Percentiles rank a stretch among this genome's conserved stretches.
phyloP scores from a whole-genome alignment of 2,329 filamentous ascomycete species.

The Claviceps sp. region DNA sequence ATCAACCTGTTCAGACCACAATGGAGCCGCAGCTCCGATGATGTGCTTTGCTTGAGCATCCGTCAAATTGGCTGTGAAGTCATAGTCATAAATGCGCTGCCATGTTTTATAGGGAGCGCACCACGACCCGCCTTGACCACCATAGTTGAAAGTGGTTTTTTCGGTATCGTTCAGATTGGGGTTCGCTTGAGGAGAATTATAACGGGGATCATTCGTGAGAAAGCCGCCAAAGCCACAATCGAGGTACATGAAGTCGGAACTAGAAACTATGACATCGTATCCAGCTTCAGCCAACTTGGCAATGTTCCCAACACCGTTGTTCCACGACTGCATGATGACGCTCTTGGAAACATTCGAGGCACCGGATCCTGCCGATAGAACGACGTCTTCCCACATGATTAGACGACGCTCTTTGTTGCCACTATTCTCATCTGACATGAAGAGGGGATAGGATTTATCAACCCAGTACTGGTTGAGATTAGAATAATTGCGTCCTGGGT shows the following conservation, averaged over 20 bases:
- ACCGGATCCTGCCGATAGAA: conserved; percentile 26
- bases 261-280: conserved; percentile 43
- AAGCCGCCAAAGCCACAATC: conserved; percentile 42
- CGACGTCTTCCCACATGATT: conserved; percentile 44
- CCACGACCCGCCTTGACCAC: conserved; percentile 40
- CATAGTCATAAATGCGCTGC: conserved; percentile 47
- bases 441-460: conserved; percentile 36
- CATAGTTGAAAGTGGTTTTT: conserved; percentile 38
- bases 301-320: conserved; percentile 37
- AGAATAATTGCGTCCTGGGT: conserved; percentile 27
- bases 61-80: conserved; percentile 37
- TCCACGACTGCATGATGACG: conserved; percentile 41
- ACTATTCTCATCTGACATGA: conserved; percentile 16
- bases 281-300: conserved; percentile 34
- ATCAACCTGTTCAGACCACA: conserved; percentile 43
- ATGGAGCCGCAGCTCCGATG: conserved; percentile 35
- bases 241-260: conserved; percentile 41
- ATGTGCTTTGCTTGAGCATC: conserved; percentile 31
- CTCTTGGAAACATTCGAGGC: conserved; percentile 34
- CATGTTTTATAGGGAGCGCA: conserved; percentile 46
- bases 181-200: conserved; percentile 36
- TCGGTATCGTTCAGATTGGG: conserved; percentile 22
- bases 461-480: conserved; percentile 42
- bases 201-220: conserved; percentile 40
- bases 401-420: conserved; percentile 31